A percentile compares a stretch with the other conserved stretches of the same genome.
phyloP scores from a whole-genome alignment of 129 eudicot species.

The Chrysanthemum makinoi region DNA sequence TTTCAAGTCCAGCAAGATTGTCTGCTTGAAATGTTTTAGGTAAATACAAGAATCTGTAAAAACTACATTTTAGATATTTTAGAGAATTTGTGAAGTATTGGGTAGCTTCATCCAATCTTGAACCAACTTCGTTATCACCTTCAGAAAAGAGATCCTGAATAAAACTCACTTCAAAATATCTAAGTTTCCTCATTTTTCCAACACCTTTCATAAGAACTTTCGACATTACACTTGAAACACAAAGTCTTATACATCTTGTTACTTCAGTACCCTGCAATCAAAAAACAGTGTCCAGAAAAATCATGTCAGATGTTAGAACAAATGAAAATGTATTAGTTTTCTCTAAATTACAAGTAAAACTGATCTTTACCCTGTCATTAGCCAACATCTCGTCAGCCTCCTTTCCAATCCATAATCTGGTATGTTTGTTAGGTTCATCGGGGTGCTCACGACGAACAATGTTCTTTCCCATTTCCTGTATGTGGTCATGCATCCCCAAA shows the following conservation, averaged over 20 bases:
- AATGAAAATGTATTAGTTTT: too few species aligned
- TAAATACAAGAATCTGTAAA: slow-evolving; percentile 6
- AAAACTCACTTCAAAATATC: background rate
- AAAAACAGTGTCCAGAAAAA: background rate
- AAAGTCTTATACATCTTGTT: background rate
- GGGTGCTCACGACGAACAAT: too few species aligned
- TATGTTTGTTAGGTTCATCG: too few species aligned
- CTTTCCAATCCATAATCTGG: background rate
- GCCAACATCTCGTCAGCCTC: slow-evolving; percentile 11
- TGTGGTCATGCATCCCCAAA: too few species aligned
- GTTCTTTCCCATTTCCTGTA: too few species aligned
- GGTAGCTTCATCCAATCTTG: background rate
- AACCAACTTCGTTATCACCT: background rate
- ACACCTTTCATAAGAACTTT: slow-evolving; percentile 17
- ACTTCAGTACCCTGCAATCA: slow-evolving; percentile 10
- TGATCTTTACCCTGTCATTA: slow-evolving; percentile 1
- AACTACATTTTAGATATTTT: slow-evolving; percentile 19
- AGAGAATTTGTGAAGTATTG: background rate
- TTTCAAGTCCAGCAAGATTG: slow-evolving; percentile 25
- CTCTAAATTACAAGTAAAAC: background rate
- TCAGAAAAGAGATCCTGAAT: too few species aligned
- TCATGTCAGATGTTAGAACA: background rate
- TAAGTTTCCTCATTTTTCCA: slow-evolving; percentile 16
- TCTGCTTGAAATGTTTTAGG: slow-evolving; percentile 16
- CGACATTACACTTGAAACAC: background rate